Conservation (phyloP, 2,329 filamentous ascomycete species). For the Hortaea sp. region DNA sequence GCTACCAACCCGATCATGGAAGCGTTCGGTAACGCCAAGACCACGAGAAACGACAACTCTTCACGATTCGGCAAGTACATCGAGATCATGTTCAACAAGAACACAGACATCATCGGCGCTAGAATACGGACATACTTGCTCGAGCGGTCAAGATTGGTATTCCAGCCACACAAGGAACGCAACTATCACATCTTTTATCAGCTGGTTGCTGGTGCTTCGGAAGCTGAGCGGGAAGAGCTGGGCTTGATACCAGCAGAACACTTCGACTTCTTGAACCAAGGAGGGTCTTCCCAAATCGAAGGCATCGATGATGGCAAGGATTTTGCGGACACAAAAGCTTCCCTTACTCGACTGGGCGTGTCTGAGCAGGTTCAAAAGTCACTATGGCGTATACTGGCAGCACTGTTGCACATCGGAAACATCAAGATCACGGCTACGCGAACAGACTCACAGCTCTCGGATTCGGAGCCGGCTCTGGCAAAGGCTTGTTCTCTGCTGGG, state of each 20-base stretch:
- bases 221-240: slow-evolving; percentile 70
- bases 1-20: slow-evolving; percentile 99
- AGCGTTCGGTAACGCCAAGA: slow-evolving; percentile 98
- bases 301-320: slow-evolving; percentile 94
- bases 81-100: slow-evolving; percentile 96
- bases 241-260: slow-evolving; percentile 74
- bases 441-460: slow-evolving; percentile 72
- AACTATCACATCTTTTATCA: slow-evolving; percentile 99
- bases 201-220: slow-evolving; percentile 81
- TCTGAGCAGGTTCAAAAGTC: slow-evolving; percentile 60
- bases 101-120: slow-evolving; percentile 92
- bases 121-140: slow-evolving; percentile 94
- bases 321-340: slow-evolving; percentile 78
- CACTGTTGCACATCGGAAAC: slow-evolving; percentile 88
- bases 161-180: slow-evolving; percentile 92
- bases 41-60: slow-evolving; percentile 98
- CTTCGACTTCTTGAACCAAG: slow-evolving; percentile 94
- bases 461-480: slow-evolving; percentile 71
- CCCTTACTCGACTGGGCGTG: slow-evolving; percentile 81
- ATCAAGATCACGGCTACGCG: slow-evolving; percentile 88
- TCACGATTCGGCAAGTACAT: slow-evolving; percentile 99
- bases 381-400: slow-evolving; percentile 84
- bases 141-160: slow-evolving; percentile 89
- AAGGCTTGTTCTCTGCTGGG: slow-evolving; percentile 78
- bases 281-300: slow-evolving; percentile 80